Conservation (phyloP, 2,329 filamentous ascomycete species). For the Xylaria sp. region DNA sequence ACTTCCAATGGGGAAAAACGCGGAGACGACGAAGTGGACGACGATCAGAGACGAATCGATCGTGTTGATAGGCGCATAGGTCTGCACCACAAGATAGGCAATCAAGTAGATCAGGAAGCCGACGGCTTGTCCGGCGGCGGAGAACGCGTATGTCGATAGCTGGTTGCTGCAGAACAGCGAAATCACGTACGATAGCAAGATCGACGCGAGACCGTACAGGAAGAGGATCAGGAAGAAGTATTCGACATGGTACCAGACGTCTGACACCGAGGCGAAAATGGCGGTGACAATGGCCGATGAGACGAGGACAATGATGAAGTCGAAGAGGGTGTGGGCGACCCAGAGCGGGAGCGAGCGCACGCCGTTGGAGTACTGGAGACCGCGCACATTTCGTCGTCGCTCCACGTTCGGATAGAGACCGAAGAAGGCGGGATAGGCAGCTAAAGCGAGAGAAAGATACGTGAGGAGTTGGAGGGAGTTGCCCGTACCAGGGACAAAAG, state of each 20-base stretch:
- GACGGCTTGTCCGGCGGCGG: slow-evolving; percentile 76
- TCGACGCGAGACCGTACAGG: slow-evolving; percentile 80
- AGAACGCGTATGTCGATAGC: slow-evolving; percentile 82
- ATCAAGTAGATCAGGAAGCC: slow-evolving; percentile 75
- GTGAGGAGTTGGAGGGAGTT: slow-evolving; percentile 78
- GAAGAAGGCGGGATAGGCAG: slow-evolving; percentile 84
- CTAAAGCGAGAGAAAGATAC: slow-evolving; percentile 81
- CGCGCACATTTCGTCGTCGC: slow-evolving; percentile 76
- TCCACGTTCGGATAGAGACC: slow-evolving; percentile 88
- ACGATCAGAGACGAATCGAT: slow-evolving; percentile 72
- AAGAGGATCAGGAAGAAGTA: slow-evolving; percentile 84
- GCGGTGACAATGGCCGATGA: slow-evolving; percentile 69
- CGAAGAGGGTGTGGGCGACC: slow-evolving; percentile 81
- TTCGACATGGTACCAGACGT: slow-evolving; percentile 76
- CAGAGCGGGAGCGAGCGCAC: slow-evolving; percentile 82
- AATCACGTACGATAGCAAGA: slow-evolving; percentile 77
- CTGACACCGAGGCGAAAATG: slow-evolving; percentile 69
- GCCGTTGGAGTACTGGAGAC: slow-evolving; percentile 90
- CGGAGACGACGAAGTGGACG: slow-evolving; percentile 76
- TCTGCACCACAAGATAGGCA: slow-evolving; percentile 73
- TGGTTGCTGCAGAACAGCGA: slow-evolving; percentile 82
- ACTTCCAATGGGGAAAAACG: slow-evolving; percentile 78
- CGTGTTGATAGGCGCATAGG: slow-evolving; percentile 71
- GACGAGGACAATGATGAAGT: slow-evolving; percentile 74
- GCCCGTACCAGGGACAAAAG: slow-evolving; percentile 71